Percentiles rank a stretch among this genome's conserved stretches.
phyloP scores from a whole-genome alignment of 2,329 filamentous ascomycete species.

The Verticillium albo-atrum region DNA sequence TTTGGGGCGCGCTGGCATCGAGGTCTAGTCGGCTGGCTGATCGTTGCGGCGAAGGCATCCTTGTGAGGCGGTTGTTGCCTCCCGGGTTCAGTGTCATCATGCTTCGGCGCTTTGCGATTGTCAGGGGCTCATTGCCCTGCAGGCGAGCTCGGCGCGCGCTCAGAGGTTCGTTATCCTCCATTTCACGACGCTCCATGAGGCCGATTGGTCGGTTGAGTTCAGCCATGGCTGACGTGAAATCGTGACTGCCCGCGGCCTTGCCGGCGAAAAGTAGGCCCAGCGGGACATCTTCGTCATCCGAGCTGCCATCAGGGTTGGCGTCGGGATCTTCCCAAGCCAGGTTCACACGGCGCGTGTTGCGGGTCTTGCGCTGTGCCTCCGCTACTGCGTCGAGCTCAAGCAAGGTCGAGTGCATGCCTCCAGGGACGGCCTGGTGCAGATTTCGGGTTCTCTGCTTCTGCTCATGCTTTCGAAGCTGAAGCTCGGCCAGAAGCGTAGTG shows the following conservation, averaged over 20 bases:
- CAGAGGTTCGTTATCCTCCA: conserved; percentile 91
- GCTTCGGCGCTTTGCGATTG: conserved; percentile 36
- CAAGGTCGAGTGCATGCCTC: conserved; percentile 86
- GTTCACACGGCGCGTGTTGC: conserved; percentile 71
- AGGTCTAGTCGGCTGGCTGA: conserved; percentile 22
- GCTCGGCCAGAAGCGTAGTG: conserved; percentile 85
- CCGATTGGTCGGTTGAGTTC: conserved; percentile 64
- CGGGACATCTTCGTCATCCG: conserved; percentile 80
- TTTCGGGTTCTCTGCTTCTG: conserved; percentile 75
- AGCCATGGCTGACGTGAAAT: conserved; percentile 41
- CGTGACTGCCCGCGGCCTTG: conserved; percentile 46
- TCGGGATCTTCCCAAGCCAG: conserved; percentile 82
- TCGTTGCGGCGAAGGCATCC: conserved; percentile 13
- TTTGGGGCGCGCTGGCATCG: conserved; percentile 16
- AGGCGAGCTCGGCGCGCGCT: conserved; percentile 72
- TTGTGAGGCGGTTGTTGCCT: conserved; percentile 17
- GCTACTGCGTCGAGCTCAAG: conserved; percentile 87
- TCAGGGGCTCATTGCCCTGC: conserved; percentile 51
- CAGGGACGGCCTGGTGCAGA: conserved; percentile 55
- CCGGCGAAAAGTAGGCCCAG: conserved; percentile 73
- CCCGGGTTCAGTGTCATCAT: conserved; percentile 35
- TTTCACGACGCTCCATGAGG: conserved; percentile 72
- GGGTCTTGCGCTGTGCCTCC: conserved; percentile 72
- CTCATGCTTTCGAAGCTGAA: conserved; percentile 86
- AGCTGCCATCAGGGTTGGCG: conserved; percentile 38